phyloP scores from a whole-genome alignment of 257 asterid genomes.

The Capsicum chinense region DNA sequence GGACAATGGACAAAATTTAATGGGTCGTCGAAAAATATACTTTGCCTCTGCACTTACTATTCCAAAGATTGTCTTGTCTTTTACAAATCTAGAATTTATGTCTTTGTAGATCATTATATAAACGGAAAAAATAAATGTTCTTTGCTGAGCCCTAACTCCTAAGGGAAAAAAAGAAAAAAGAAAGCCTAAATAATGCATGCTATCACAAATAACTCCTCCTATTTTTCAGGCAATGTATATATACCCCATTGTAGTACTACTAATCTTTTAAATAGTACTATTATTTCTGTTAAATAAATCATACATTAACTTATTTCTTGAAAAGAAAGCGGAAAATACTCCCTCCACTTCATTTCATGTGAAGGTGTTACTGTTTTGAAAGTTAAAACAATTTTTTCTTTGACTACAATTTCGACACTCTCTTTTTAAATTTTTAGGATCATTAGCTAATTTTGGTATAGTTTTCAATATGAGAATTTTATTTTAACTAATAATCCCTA shows the following conservation, averaged over 20 bases:
- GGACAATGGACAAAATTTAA: conserved; percentile 40
- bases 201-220: neutral
- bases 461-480: too few species aligned
- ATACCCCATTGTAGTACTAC: too few species aligned
- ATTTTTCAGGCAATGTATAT: neutral
- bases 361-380: too few species aligned
- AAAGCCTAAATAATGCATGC: neutral
- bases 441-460: too few species aligned
- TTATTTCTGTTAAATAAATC: neutral
- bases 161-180: neutral
- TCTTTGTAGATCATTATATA: conserved; percentile 45
- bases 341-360: neutral
- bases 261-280: neutral
- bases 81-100: conserved; percentile 64
- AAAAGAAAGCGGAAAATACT: neutral
- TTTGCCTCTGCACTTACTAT: conserved; percentile 32
- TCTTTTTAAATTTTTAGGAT: too few species aligned
- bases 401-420: too few species aligned
- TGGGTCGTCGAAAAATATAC: conserved; percentile 46
- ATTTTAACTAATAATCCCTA: too few species aligned
- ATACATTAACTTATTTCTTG: neutral
- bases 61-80: conserved; percentile 46
- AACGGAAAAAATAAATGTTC: conserved; percentile 36
- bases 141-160: conserved; percentile 16
- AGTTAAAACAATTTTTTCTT: too few species aligned